A percentile compares a stretch with the other conserved stretches of the same genome.
phyloP scores from a whole-genome alignment of 768 basidiomycete species.

The Dioszegia crocea region DNA sequence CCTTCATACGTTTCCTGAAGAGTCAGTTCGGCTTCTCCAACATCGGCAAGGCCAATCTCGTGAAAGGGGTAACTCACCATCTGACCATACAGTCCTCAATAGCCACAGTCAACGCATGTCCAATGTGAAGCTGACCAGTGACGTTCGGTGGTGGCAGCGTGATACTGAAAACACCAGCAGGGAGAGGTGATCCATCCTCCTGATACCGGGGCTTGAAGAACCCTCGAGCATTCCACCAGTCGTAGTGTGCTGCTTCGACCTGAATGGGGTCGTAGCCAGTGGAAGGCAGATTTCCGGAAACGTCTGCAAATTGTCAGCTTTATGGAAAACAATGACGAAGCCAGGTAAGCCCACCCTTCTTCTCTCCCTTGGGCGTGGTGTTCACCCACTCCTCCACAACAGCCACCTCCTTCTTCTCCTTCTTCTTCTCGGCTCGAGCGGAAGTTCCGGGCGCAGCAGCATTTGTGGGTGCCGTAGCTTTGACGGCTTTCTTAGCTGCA shows the following conservation, averaged over 20 bases:
- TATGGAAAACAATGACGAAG: no score
- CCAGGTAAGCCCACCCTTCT: slow-evolving; percentile 73
- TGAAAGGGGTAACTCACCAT: slow-evolving; percentile 77
- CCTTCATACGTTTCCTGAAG: slow-evolving; percentile 90
- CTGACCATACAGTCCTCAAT: slow-evolving; percentile 85
- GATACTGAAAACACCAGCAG: slow-evolving; percentile 73
- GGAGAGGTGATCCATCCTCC: slow-evolving; percentile 59
- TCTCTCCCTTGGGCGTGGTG: slow-evolving; percentile 80
- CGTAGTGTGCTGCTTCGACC: slow-evolving; percentile 94
- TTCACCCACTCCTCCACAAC: slow-evolving; percentile 67
- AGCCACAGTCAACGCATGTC: slow-evolving; percentile 85
- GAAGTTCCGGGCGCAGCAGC: slow-evolving; percentile 44
- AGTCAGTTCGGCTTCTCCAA: slow-evolving; percentile 8
- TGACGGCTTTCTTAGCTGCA: slow-evolving; percentile 55
- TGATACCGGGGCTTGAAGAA: slow-evolving; percentile 69
- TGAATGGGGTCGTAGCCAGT: slow-evolving; percentile 92
- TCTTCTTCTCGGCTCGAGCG: slow-evolving; percentile 59
- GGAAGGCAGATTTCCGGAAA: slow-evolving; percentile 73
- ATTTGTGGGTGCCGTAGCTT: slow-evolving; percentile 50
- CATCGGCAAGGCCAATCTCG: no score
- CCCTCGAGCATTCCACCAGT: slow-evolving; percentile 90
- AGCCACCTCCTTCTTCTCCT: slow-evolving; percentile 66
- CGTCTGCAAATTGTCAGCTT: slow-evolving; percentile 56
- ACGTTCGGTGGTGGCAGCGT: slow-evolving; percentile 94
- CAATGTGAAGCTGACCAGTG: slow-evolving; percentile 90